These are phyloP conservation scores for Harringtonia aguacate DNA, from an alignment of 2,329 filamentous ascomycete species.

Conservation along the genomic window DNA sequence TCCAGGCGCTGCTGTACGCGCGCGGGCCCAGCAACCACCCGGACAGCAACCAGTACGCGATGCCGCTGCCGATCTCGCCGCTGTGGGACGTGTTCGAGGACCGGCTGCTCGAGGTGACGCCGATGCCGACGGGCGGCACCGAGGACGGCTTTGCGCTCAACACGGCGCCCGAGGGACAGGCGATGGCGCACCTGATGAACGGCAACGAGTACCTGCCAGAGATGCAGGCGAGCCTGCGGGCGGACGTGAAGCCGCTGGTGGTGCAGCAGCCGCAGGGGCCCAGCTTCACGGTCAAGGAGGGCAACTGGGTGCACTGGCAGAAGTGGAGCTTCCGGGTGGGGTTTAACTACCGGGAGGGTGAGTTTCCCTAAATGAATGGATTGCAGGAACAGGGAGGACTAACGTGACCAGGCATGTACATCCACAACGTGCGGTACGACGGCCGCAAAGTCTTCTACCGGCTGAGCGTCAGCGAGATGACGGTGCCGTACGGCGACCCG, in stretches of 20 bases:
- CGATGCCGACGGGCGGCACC: not conserved
- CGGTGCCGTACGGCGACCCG: slow-evolving; percentile 53
- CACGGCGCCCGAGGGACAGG: too few relatives aligned
- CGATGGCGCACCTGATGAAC: too few relatives aligned
- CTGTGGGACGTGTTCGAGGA: not conserved
- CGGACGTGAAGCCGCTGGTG: slow-evolving; percentile 20
- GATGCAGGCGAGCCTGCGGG: not conserved
- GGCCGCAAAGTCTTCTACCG: slow-evolving; percentile 55
- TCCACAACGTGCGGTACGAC: slow-evolving; percentile 60
- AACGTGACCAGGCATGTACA: slow-evolving; percentile 37
- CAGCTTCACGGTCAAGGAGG: slow-evolving; percentile 34
- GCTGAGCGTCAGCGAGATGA: slow-evolving; percentile 58
- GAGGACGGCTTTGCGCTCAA: slow-evolving; percentile 4
- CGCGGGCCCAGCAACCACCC: not conserved
- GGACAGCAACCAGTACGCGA: not conserved
- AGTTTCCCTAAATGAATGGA: too few relatives aligned
- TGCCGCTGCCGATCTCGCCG: not conserved
- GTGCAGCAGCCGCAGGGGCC: slow-evolving; percentile 11
- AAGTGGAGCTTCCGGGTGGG: slow-evolving; percentile 61
- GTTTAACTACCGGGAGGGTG: slow-evolving; percentile 45
- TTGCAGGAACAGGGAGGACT: too few relatives aligned
- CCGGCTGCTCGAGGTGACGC: not conserved
- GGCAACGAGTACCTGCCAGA: too few relatives aligned
- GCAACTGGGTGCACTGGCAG: slow-evolving; percentile 46
- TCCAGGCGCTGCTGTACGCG: not conserved